Conservation (phyloP, 176 grass and related monocot species). For the Otatea glauca region DNA sequence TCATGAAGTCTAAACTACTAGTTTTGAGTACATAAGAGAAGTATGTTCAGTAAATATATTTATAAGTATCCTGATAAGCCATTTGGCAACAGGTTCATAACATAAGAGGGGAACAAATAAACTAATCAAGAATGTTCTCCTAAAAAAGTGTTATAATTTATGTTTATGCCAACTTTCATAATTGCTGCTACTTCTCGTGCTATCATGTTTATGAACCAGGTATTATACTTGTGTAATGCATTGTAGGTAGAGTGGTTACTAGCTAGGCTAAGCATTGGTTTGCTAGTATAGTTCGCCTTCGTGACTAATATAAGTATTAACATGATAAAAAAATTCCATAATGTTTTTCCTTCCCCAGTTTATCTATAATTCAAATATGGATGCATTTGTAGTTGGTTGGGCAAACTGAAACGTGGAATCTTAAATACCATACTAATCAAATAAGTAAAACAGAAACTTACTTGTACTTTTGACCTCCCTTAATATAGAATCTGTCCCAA, state of each 20-base stretch:
- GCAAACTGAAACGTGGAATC: neutral
- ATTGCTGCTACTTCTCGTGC: conserved; percentile 2
- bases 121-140: neutral
- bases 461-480: too few species aligned
- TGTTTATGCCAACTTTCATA: neutral
- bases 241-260: neutral
- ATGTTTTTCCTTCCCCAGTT: neutral
- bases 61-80: conserved; percentile 18
- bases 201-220: neutral
- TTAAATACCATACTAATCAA: neutral
- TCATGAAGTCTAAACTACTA: conserved; percentile 14
- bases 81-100: neutral
- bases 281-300: neutral
- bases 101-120: neutral
- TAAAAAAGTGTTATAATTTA: neutral
- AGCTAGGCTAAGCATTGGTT: neutral
- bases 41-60: conserved; percentile 9
- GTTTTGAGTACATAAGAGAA: neutral
- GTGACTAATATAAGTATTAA: neutral
- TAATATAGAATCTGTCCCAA: conserved; percentile 94
- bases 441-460: conserved; percentile 39
- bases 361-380: conserved; percentile 12
- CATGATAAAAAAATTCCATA: neutral
- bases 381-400: neutral
- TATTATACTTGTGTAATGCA: neutral